Evolutionary conservation across 495 filamentous ascomycete genomes (phyloP), one percentile per base, ranked within the genome.

Genomic region (Viridothelium virens): DNA sequence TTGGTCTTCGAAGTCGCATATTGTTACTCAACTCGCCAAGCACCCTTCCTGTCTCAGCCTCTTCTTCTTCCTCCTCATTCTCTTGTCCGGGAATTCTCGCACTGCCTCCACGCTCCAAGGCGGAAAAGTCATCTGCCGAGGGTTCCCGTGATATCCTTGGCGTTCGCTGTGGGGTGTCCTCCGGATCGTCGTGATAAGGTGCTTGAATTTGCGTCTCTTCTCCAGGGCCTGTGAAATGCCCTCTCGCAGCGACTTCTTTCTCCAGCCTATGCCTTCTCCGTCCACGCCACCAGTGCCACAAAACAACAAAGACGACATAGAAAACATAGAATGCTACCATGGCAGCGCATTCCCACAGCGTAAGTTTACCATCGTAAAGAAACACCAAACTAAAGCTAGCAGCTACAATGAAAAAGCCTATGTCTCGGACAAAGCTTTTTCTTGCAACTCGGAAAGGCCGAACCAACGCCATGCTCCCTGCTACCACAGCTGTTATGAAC

Each of bases 401-500:
- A 10, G 95, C 91, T 39, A 90, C 81, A 61, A 96, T 87, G 73
- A 99, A 99, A 78, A 96, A 99, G 11, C 88, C 85, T 38, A 97
- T 90, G 74, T 99, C 95, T 65, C 95, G 83, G 39, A 97, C 84
- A 72, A 97, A 97, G 50, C 91, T 93, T 71, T 87, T 87, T 69
- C 87, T 86, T 62, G 90, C 87, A 61, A 97, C 94, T 67, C 86
- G 89, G 77, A 97, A 98, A 34, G 96, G 94, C 67, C 91, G 83
- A 0, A 97, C 91, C 66, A 97, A 74, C 4, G 92, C 95, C 95
- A 99, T 99, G 47, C 91, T 96, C n/a, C 95, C 95, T 0, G 92
- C 92, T 5, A 99, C 94, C 11, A 99, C 94, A 2, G 92, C 89
- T 2, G 93, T 94, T 73, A 99, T 99, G 76, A 99, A 99, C 56